Conservation (phyloP, 345 rosid genomes). For the Camelina laxa region DNA sequence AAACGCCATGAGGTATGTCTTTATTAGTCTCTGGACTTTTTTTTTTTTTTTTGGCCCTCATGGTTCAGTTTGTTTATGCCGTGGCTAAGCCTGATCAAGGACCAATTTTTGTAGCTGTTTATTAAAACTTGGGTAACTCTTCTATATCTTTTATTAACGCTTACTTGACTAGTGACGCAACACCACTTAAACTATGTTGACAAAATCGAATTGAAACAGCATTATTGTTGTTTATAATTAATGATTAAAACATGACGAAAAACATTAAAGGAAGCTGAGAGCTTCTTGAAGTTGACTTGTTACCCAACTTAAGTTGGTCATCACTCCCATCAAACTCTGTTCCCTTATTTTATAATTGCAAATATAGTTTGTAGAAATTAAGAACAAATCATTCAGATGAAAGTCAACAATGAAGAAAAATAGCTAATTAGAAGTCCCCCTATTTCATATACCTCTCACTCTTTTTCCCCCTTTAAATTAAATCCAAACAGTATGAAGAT, state of each 20-base stretch:
- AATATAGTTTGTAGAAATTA: background rate
- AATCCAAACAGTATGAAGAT: background rate
- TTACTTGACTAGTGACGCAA: background rate
- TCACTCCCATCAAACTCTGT: conserved; percentile 13
- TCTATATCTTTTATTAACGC: no score
- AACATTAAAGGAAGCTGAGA: background rate
- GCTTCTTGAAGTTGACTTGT: conserved; percentile 34
- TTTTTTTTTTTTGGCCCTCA: background rate
- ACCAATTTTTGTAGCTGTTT: conserved; percentile 27
- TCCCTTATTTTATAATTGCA: background rate
- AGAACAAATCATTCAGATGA: background rate
- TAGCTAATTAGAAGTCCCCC: background rate
- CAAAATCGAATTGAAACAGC: background rate
- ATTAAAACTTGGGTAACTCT: background rate
- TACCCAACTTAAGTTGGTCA: conserved; percentile 16
- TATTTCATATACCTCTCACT: background rate
- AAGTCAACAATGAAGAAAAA: background rate
- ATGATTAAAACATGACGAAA: conserved; percentile 12
- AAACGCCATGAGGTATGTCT: conserved; percentile 12
- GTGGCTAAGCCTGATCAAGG: conserved; percentile 2
- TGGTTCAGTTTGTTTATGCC: conserved; percentile 16
- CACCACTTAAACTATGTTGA: background rate
- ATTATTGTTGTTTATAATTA: background rate
- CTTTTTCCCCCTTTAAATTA: background rate
- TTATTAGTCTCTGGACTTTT: background rate